These are phyloP conservation scores for Puccinia horiana DNA, from an alignment of 1,284 basidiomycete species.

Conservation along the genomic window DNA sequence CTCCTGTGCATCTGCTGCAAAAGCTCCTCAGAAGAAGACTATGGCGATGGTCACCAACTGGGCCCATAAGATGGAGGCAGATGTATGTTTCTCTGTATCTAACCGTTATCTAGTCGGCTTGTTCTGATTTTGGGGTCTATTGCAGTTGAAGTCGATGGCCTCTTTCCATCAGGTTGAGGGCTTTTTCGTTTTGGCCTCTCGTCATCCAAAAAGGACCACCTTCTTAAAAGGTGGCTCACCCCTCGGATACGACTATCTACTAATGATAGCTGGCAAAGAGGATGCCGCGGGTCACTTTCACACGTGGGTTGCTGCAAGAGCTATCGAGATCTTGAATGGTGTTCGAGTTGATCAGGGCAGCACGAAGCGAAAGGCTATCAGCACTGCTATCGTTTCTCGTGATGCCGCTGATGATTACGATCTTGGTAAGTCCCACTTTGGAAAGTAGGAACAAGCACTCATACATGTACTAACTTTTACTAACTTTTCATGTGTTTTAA, in stretches of 20 bases:
- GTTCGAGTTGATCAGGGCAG: background rate
- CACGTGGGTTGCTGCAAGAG: conserved; percentile 9
- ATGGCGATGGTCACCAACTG: background rate
- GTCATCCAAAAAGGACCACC: background rate
- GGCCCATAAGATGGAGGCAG: background rate
- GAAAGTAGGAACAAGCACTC: background rate
- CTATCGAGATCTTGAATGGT: background rate
- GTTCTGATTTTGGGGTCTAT: background rate
- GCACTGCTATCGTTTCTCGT: too few species aligned
- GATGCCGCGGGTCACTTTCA: background rate
- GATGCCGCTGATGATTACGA: background rate
- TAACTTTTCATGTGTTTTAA: background rate
- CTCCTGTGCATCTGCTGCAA: background rate
- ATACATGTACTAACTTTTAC: too few species aligned
- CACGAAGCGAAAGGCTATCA: background rate
- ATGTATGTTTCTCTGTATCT: background rate
- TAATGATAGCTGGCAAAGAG: background rate
- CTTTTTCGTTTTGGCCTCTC: background rate
- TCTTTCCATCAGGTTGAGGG: conserved; percentile 13
- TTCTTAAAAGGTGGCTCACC: background rate
- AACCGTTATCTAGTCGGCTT: background rate
- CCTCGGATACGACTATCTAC: background rate
- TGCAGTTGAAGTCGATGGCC: background rate
- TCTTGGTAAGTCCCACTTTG: background rate
- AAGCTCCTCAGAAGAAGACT: background rate